Evolutionary conservation across 2,329 filamentous ascomycete genomes (phyloP).

Genomic region (Polytolypa hystricis): DNA sequence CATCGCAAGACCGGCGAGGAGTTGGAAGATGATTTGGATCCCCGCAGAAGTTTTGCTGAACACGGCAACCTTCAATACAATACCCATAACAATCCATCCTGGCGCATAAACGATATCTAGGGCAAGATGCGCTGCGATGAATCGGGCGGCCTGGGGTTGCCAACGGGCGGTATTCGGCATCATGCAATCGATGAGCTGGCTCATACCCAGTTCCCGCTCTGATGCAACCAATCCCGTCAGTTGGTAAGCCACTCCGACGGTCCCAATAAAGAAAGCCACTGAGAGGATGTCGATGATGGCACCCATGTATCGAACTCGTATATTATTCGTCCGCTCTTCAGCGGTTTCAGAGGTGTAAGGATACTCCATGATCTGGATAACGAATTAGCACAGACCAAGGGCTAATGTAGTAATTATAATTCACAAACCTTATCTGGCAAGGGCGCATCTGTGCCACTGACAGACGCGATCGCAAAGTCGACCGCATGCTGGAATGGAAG

Average conservation of each 20-base stretch:
- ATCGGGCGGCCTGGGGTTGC: slow-evolving; percentile 66
- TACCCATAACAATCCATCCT: slow-evolving; percentile 66
- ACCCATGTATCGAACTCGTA: slow-evolving; percentile 60
- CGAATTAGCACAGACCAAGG: slow-evolving; percentile 7
- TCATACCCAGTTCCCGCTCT: slow-evolving; percentile 79
- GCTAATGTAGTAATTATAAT: too few relatives aligned
- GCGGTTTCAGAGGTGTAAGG: slow-evolving; percentile 63
- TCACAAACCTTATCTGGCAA: slow-evolving; percentile 29
- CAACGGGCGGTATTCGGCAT: slow-evolving; percentile 65
- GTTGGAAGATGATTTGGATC: slow-evolving; percentile 62
- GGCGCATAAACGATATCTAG: slow-evolving; percentile 67
- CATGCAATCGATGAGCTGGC: slow-evolving; percentile 82
- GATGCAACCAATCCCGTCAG: slow-evolving; percentile 74
- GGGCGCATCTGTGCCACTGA: slow-evolving; percentile 35
- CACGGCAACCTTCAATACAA: slow-evolving; percentile 53
- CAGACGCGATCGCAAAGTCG: slow-evolving; percentile 56
- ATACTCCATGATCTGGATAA: slow-evolving; percentile 46
- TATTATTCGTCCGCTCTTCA: slow-evolving; percentile 52
- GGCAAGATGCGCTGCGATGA: slow-evolving; percentile 67
- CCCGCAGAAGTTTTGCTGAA: slow-evolving; percentile 52
- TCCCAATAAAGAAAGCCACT: slow-evolving; percentile 66
- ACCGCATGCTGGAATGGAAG: slow-evolving; percentile 71
- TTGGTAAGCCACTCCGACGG: slow-evolving; percentile 77
- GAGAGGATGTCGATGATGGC: slow-evolving; percentile 65
- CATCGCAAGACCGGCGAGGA: slow-evolving; percentile 65